These are phyloP conservation scores for Lipomyces lipofer DNA, from an alignment of 805 yeast species.

Conservation along the genomic window DNA sequence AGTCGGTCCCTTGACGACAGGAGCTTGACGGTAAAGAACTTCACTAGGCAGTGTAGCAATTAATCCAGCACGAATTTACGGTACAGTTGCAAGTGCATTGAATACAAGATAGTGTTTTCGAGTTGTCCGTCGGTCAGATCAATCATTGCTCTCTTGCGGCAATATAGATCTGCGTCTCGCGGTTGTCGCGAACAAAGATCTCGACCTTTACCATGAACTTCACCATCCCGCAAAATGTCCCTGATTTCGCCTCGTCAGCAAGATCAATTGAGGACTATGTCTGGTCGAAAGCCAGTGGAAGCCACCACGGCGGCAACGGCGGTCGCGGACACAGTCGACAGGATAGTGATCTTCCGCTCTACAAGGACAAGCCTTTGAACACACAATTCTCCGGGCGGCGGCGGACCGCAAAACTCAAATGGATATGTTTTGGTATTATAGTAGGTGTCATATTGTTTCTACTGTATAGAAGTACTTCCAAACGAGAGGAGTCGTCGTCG, in stretches of 20 bases:
- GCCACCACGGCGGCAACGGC: background rate
- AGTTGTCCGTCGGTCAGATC: no score
- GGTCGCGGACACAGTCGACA: background rate
- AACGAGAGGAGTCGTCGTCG: no score
- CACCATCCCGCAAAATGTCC: constrained; percentile 16
- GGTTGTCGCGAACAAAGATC: no score
- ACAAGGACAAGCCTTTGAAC: constrained; percentile 52
- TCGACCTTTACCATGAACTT: constrained; percentile 25
- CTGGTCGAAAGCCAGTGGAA: constrained; percentile 8
- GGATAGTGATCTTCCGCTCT: constrained; percentile 45
- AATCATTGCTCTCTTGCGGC: no score
- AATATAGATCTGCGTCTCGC: no score
- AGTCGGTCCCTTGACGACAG: no score
- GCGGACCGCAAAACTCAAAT: background rate
- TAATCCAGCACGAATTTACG: no score
- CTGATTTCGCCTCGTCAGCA: constrained; percentile 18
- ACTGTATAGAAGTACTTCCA: background rate
- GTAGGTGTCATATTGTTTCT: background rate
- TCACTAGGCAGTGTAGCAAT: no score
- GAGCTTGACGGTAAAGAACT: no score
- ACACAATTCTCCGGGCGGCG: background rate
- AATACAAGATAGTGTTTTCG: no score
- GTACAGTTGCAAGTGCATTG: no score
- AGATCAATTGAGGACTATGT: constrained; percentile 20
- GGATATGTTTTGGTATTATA: background rate